These are phyloP conservation scores for Ballota nigra DNA, from an alignment of 257 asterid genomes.

Conservation along the genomic window DNA sequence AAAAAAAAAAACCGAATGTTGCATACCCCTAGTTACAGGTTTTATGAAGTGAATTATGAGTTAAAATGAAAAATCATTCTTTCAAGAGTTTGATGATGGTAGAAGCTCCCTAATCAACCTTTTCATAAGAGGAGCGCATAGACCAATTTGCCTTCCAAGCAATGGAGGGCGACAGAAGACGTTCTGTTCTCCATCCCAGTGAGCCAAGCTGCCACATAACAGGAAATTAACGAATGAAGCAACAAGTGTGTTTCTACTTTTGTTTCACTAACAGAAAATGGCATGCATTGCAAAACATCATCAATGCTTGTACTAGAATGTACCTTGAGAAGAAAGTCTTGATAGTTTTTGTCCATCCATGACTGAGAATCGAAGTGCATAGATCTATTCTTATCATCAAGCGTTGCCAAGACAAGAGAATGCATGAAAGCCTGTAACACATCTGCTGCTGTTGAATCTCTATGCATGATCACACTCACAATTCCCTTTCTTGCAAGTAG, in stretches of 20 bases:
- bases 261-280: background rate
- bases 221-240: background rate
- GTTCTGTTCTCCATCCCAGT: constrained; percentile 85
- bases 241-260: background rate
- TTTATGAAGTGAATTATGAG: background rate
- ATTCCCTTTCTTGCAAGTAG: constrained; percentile 45
- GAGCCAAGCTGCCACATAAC: constrained; percentile 62
- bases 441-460: constrained; percentile 72
- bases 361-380: constrained; percentile 57
- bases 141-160: constrained; percentile 93
- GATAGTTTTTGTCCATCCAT: constrained; percentile 79
- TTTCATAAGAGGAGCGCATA: constrained; percentile 38
- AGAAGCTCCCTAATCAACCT: constrained; percentile 46
- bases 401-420: constrained; percentile 67
- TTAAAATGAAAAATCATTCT: background rate
- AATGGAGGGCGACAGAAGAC: constrained; percentile 74
- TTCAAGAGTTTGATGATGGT: background rate
- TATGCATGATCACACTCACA: constrained; percentile 59
- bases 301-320: background rate
- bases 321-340: constrained; percentile 59
- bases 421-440: constrained; percentile 70
- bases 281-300: constrained; percentile 1
- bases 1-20: too few species aligned
- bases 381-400: constrained; percentile 36
- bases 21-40: too few species aligned